These are phyloP conservation scores for Elasticomyces elasticus DNA, from an alignment of 495 filamentous ascomycete genomes.

Conservation along the genomic window DNA sequence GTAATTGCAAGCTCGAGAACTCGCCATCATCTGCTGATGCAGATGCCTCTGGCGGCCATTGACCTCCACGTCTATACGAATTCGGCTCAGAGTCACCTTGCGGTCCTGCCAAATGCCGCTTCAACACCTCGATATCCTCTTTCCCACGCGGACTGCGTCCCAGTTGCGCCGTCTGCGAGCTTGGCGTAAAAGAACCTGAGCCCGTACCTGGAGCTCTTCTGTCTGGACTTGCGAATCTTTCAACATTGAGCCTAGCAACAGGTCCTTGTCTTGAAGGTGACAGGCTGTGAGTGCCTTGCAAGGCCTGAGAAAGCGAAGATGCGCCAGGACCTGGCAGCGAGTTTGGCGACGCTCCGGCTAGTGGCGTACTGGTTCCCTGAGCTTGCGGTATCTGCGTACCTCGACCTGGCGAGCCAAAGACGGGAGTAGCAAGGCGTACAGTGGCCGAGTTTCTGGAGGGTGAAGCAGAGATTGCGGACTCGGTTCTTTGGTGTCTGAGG, in stretches of 20 bases:
- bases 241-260: constrained; percentile 9
- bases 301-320: constrained; percentile 32
- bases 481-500: constrained; percentile 2
- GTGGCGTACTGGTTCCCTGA: constrained; percentile 26
- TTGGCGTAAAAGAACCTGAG: constrained; percentile 28
- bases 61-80: constrained; percentile 1
- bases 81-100: constrained; percentile 15
- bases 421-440: constrained; percentile 26
- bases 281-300: constrained; percentile 26
- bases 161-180: constrained; percentile 18
- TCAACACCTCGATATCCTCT: constrained; percentile 34
- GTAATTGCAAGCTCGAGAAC: constrained; percentile 84
- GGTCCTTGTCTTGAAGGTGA: constrained; percentile 29
- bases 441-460: constrained; percentile 22
- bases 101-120: constrained; percentile 31
- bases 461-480: constrained; percentile 9
- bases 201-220: constrained; percentile 16
- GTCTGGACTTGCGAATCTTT: constrained; percentile 8
- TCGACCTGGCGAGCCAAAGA: constrained; percentile 7
- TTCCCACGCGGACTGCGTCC: constrained; percentile 25
- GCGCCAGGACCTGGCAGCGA: constrained; percentile 32
- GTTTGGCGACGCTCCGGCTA: constrained; percentile 23
- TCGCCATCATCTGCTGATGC: constrained; percentile 50
- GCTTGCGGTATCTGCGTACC: neutral
- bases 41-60: neutral